Base-by-base conservation (phyloP, 1,139 yeast species). In the Petasospora rhodanensis region DNA sequence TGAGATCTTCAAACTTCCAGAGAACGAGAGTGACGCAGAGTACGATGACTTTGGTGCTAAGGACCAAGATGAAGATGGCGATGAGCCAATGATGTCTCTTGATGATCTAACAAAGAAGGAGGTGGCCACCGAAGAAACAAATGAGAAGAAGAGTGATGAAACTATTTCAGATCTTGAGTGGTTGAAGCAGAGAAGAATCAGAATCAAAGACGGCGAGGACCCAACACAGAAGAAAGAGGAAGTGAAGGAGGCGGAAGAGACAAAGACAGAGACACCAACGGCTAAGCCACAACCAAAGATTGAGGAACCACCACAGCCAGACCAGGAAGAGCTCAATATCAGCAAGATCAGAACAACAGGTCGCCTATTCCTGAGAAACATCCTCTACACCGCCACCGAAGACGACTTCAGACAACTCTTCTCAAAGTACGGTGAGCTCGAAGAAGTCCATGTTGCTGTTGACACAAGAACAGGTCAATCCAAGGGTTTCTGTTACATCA, bases 401-500 rank as follows among this genome's bases (percentile, higher is more conserved):
- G 74, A 73, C 2, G 98, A 91, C 36, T 80, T 87, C 52, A 62
- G 66, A 26, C 61, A 67, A 3, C 62, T 87, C 17, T 49, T 51
- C 22, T 18, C 34, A 6, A 37, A 37, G n/a, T 65, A 45, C 45
- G 93, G 93, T 10, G 56, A 64, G 4, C 61, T 82, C 29, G 79
- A 76, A 44, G 91, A 82, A 59, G 95, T 87, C 1, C 98, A 91
- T 57, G 66, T 91, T 47, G 96, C 98, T 1, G 61, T 87, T 24
- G 97, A 91, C 54, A 81, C 95, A 3, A 73, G 93, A 59, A 85
- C 93, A 0, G 94, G 94, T 8, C 76, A 79, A 50, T 81, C 96
- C 2, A 91, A 91, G 58, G 99, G 99, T 1, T 86, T 86, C 58
- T 96, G 94, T 0, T 89, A 89, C 51, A 70, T 87, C 9, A 79